Base-by-base conservation (phyloP, 768 basidiomycete species). In the Obba rivulosa region DNA sequence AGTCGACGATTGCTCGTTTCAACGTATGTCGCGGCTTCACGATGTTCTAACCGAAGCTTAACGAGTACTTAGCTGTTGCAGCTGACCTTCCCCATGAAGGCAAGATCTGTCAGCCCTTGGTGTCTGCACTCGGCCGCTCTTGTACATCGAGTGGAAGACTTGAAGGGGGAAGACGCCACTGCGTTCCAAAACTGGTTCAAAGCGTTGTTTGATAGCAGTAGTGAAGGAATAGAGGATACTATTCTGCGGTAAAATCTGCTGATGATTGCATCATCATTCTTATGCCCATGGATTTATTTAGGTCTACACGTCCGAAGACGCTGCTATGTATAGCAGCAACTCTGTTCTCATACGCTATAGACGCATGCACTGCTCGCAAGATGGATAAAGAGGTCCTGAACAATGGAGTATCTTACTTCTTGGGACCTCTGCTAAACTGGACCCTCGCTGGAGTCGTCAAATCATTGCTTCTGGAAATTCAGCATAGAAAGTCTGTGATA, bases 211-310 rank as follows among this genome's bases (percentile, higher is more conserved):
- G 87, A 89, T 59, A 80, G 70, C 42, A 68, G 69, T 50, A 88
- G 79, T 53, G 89, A 91, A 61, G 89, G 89, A 1, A 90, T 92
- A 22, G 89, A 91, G 55, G 89, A 92, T 57, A 81, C 77, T 13
- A 85, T 88, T 17, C 55, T 71, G n/a, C 56, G 69, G 65, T 69
- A 43, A 14, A 49, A 39, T 17, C 28, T 20, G 14, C 31, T 13
- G 1, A 39, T 36, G 8, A 21, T 24, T 9, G 2, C 36, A 8
- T 37, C 23, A 8, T 36, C 43, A 13, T 4, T 34, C 31, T 20
- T 38, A 8, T 24, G 21, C 38, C 36, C 2, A 41, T 11, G 46
- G 22, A 16, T 34, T 3, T 25, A 17, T 14, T 16, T 55, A 90
- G 87, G 48, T 78, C 83, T 8, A 90, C 85, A 3, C 79, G 80